These are phyloP conservation scores for Anisodus tanguticus DNA, from an alignment of 257 asterid species.

Conservation along the genomic window DNA sequence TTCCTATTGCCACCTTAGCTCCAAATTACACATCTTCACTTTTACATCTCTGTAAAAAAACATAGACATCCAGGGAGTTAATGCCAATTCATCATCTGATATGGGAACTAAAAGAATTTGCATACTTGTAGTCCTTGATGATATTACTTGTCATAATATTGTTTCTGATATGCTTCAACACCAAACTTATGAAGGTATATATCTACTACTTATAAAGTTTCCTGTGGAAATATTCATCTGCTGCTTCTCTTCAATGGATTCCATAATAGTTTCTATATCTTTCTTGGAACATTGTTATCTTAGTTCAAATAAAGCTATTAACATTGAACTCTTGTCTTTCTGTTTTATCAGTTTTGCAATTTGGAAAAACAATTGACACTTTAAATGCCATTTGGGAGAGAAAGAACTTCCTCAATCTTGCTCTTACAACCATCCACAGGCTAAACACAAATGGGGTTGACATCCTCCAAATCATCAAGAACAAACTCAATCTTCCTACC, in stretches of 20 bases:
- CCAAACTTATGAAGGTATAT: slow-evolving; percentile 61
- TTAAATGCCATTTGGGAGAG: slow-evolving; percentile 47
- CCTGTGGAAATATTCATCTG: not conserved
- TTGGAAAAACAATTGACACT: slow-evolving; percentile 52
- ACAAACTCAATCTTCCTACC: slow-evolving; percentile 42
- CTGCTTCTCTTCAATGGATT: not conserved
- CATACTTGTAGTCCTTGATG: slow-evolving; percentile 55
- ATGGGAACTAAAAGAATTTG: slow-evolving; percentile 51
- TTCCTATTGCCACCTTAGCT: not conserved
- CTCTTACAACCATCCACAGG: slow-evolving; percentile 61
- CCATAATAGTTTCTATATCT: not conserved
- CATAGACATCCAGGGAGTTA: slow-evolving; percentile 39
- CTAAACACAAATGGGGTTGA: slow-evolving; percentile 41
- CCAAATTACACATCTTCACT: slow-evolving; percentile 21
- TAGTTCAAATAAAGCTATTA: not conserved
- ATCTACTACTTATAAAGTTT: not conserved
- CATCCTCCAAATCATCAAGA: slow-evolving; percentile 43
- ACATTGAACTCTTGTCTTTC: not conserved
- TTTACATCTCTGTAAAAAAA: not conserved
- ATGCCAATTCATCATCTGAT: slow-evolving; percentile 23
- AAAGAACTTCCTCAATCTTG: slow-evolving; percentile 46
- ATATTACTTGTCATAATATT: slow-evolving; percentile 45
- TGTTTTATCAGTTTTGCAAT: slow-evolving; percentile 47
- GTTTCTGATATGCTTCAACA: slow-evolving; percentile 54
- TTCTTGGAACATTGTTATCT: not conserved